Evolutionary conservation across 345 rosid species (phyloP).

Genomic region (Brassica nigra): DNA sequence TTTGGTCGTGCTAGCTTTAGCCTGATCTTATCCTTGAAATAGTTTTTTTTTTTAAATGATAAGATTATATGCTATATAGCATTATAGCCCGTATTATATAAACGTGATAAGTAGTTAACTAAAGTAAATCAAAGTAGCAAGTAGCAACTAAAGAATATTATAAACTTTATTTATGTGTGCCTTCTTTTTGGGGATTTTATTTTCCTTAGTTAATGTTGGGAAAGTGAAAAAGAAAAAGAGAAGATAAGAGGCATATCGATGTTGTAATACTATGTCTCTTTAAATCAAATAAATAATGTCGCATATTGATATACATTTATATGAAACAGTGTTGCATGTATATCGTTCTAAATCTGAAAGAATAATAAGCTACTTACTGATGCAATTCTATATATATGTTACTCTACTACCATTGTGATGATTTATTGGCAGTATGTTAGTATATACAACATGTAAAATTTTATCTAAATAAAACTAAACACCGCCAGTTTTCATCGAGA

Average conservation of each 20-base stretch:
- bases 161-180: background rate
- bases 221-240: background rate
- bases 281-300: background rate
- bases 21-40: constrained; percentile 5
- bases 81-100: background rate
- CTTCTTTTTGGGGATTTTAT: background rate
- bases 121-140: constrained; percentile 15
- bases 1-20: constrained; percentile 36
- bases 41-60: background rate
- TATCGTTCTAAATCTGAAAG: background rate
- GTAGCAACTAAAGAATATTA: constrained; percentile 12
- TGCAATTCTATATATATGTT: background rate
- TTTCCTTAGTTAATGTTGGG: background rate
- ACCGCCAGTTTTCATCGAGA: background rate
- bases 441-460: background rate
- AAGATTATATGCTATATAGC: background rate
- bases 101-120: background rate
- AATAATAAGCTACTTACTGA: background rate
- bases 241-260: background rate
- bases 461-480: background rate
- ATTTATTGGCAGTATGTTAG: background rate
- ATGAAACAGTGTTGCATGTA: background rate
- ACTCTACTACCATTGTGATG: background rate
- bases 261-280: background rate
- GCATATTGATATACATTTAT: background rate